Percentiles rank a stretch among this genome's conserved stretches.
Conservation (phyloP, 768 basidiomycete genomes). For the Lactarius sp. region DNA sequence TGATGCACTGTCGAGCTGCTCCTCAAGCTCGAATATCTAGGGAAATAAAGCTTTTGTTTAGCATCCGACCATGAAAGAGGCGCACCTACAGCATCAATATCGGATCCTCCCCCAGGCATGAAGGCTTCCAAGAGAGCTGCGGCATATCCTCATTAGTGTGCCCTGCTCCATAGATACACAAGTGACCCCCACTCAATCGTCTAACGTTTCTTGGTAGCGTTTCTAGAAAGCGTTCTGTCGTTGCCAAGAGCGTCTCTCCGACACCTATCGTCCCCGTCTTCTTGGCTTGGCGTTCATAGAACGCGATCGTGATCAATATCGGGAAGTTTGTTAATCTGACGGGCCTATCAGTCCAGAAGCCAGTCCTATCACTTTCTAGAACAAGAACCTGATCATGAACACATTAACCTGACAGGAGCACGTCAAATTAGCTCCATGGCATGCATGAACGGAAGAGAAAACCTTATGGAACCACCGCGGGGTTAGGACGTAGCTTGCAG, state of each 20-base stretch:
- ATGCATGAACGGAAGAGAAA: constrained; percentile 14
- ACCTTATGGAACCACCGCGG: constrained; percentile 99
- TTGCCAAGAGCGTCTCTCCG: constrained; percentile 63
- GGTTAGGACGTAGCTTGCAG: constrained; percentile 76
- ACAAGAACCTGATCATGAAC: constrained; percentile 68
- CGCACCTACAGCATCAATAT: constrained; percentile 65
- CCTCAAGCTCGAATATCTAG: constrained; percentile 77
- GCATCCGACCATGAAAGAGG: background rate
- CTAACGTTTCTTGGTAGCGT: constrained; percentile 72
- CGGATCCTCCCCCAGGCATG: constrained; percentile 55
- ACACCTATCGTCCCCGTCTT: constrained; percentile 57
- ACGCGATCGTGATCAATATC: constrained; percentile 69
- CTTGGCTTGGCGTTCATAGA: constrained; percentile 85
- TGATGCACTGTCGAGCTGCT: constrained; percentile 55
- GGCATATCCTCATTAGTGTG: background rate
- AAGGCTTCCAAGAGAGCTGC: constrained; percentile 79
- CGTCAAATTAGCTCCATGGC: constrained; percentile 16
- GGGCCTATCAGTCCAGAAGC: constrained; percentile 2
- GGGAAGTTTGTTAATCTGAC: constrained; percentile 77
- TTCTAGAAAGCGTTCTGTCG: constrained; percentile 67
- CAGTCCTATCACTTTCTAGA: background rate
- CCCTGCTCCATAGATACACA: background rate
- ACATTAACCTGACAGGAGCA: constrained; percentile 64
- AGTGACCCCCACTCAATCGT: constrained; percentile 59
- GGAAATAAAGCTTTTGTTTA: background rate